Evolutionary conservation across 1,284 basidiomycete genomes (phyloP).

Genomic region (Thecaphora thlaspeos): DNA sequence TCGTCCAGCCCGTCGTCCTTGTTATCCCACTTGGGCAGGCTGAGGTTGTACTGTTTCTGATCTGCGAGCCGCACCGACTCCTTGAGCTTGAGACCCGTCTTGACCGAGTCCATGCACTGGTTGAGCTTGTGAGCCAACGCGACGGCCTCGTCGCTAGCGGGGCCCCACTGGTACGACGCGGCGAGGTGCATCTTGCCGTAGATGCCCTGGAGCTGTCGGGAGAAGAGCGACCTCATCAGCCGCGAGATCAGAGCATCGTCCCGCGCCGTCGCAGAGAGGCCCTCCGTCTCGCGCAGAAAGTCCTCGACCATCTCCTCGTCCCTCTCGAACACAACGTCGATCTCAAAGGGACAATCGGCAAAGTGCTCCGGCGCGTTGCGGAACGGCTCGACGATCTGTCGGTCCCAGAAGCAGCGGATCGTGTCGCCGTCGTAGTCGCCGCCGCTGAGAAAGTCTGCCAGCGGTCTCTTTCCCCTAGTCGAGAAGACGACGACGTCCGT

Average conservation of each 20-base stretch:
- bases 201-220: conserved; percentile 10
- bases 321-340: conserved; percentile 38
- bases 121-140: conserved; percentile 30
- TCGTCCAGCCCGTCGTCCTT: conserved; percentile 7
- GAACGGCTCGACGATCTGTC: conserved; percentile 28
- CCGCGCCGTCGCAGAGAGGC: conserved; percentile 1
- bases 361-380: conserved; percentile 23
- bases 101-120: conserved; percentile 25
- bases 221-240: conserved; percentile 14
- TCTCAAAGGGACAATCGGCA: conserved; percentile 38
- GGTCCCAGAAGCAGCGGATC: conserved; percentile 42
- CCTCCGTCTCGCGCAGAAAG: conserved; percentile 11
- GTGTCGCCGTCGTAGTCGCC: conserved; percentile 53
- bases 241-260: conserved; percentile 14
- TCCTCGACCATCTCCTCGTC: conserved; percentile 17
- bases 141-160: conserved; percentile 12
- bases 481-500: conserved; percentile 50
- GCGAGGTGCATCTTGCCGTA: conserved; percentile 29
- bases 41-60: conserved; percentile 13
- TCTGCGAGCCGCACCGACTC: conserved; percentile 13
- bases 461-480: conserved; percentile 27
- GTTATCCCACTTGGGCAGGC: conserved; percentile 21
- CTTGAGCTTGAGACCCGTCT: conserved; percentile 27
- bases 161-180: conserved; percentile 23
- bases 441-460: conserved; percentile 44